Percentiles rank a stretch among this genome's conserved stretches.
These are phyloP conservation scores for Alternaria postmessia DNA, from an alignment of 2,329 filamentous ascomycete genomes.

Conservation along the genomic window DNA sequence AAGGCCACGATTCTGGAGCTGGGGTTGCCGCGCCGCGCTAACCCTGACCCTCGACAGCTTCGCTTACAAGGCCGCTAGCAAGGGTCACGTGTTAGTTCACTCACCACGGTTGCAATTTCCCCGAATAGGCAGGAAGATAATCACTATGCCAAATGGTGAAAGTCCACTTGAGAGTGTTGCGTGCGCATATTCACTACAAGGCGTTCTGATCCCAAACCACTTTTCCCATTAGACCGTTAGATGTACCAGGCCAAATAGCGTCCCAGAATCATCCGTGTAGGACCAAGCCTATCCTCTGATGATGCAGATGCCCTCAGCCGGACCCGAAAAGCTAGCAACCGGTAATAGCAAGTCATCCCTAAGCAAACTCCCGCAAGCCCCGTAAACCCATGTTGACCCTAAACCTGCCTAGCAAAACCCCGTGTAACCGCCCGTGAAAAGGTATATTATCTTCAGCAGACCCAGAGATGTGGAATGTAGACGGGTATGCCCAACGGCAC, in stretches of 20 bases:
- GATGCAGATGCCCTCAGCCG: slow-evolving; percentile 27
- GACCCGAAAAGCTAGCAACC: slow-evolving; percentile 26
- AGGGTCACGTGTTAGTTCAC: slow-evolving; percentile 23
- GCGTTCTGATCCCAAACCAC: slow-evolving; percentile 24
- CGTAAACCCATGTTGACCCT: slow-evolving; percentile 32
- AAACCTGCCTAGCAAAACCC: slow-evolving; percentile 42
- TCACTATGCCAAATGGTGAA: not conserved
- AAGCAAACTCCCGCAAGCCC: slow-evolving; percentile 37
- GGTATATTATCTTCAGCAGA: slow-evolving; percentile 42
- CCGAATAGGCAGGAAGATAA: slow-evolving; percentile 4
- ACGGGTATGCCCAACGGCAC: slow-evolving; percentile 39
- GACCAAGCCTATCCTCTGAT: slow-evolving; percentile 23
- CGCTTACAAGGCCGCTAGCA: slow-evolving; percentile 29
- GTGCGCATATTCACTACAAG: not conserved
- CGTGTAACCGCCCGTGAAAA: slow-evolving; percentile 37
- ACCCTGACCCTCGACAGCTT: slow-evolving; percentile 20
- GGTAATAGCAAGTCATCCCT: slow-evolving; percentile 26
- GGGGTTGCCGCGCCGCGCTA: slow-evolving; percentile 30
- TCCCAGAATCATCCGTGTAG: slow-evolving; percentile 32
- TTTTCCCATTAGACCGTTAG: slow-evolving; percentile 42
- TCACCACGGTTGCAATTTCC: slow-evolving; percentile 7
- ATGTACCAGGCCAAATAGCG: slow-evolving; percentile 30
- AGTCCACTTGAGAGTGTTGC: not conserved
- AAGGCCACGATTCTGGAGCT: slow-evolving; percentile 48
- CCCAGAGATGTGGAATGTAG: slow-evolving; percentile 46